A percentile compares a stretch with the other conserved stretches of the same genome.
Conservation (phyloP, 1,284 basidiomycete genomes). For the Moesziomyces parantarcticus region DNA sequence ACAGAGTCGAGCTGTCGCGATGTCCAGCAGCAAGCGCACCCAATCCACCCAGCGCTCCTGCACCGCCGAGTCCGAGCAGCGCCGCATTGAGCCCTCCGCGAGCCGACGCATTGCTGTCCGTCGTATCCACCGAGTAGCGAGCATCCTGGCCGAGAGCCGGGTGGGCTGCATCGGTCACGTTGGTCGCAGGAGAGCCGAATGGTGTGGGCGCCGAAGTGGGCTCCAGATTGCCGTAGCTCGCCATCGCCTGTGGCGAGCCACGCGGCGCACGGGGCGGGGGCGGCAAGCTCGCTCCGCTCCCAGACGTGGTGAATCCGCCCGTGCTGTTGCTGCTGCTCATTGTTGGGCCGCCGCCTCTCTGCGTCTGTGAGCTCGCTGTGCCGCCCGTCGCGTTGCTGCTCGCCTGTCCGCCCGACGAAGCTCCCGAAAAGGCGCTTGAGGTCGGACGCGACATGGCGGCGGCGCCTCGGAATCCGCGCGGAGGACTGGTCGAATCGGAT, state of each 20-base stretch:
- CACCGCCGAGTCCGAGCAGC: conserved; percentile 32
- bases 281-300: conserved; percentile 36
- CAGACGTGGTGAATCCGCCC: conserved; percentile 28
- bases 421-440: conserved; percentile 10
- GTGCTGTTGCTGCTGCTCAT: conserved; percentile 53
- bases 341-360: conserved; percentile 3
- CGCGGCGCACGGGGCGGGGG: conserved; percentile 43
- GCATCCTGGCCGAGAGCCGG: not conserved
- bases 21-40: conserved; percentile 53
- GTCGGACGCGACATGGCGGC: conserved; percentile 10
- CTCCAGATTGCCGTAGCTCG: conserved; percentile 15
- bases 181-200: conserved; percentile 1
- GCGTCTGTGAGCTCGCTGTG: conserved; percentile 11
- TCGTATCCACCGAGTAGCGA: conserved; percentile 22
- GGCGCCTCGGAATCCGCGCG: not conserved
- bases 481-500: not conserved
- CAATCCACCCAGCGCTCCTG: conserved; percentile 37
- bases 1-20: conserved; percentile 31
- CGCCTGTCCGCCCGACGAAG: not conserved
- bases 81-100: conserved; percentile 24
- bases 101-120: conserved; percentile 12
- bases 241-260: conserved; percentile 2
- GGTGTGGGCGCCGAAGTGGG: conserved; percentile 2
- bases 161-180: not conserved
- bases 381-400: conserved; percentile 7